A percentile compares a stretch with the other conserved stretches of the same genome.
Conservation (phyloP, 1,284 basidiomycete species). For the Farysia itapuensis region DNA sequence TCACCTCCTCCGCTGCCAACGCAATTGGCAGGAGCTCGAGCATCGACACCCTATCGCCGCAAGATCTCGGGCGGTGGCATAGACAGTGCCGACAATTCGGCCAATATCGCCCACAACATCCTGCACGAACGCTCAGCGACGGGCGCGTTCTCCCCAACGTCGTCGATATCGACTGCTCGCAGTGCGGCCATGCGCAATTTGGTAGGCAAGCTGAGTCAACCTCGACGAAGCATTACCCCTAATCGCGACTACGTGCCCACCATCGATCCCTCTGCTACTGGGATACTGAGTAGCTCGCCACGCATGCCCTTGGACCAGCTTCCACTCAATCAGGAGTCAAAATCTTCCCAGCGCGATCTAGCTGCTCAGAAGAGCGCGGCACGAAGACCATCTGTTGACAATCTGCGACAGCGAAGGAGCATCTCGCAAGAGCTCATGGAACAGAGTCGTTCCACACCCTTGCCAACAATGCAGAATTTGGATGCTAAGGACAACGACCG, state of each 20-base stretch:
- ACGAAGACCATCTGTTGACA: no score
- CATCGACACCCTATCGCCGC: constrained; percentile 28
- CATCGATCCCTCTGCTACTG: no score
- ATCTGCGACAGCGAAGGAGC: no score
- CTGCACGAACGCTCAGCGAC: constrained; percentile 27
- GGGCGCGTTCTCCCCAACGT: constrained; percentile 6
- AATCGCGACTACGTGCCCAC: no score
- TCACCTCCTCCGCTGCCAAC: constrained; percentile 9
- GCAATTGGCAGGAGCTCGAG: constrained; percentile 18
- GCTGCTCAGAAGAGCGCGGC: no score
- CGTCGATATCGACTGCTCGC: constrained; percentile 7
- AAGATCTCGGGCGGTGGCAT: constrained; percentile 26
- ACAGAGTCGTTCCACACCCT: constrained; percentile 15
- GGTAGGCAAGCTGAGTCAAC: constrained; percentile 21
- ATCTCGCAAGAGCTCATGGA: no score
- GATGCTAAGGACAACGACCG: constrained; percentile 17
- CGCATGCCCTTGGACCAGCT: constrained; percentile 18
- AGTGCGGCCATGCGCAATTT: constrained; percentile 28
- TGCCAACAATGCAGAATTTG: no score
- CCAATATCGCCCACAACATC: constrained; percentile 14
- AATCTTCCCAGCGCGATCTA: no score
- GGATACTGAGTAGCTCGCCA: constrained; percentile 14
- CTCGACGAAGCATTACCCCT: constrained; percentile 21
- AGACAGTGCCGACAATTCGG: constrained; percentile 8
- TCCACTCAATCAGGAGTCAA: no score